Conservation (phyloP, 1,284 basidiomycete genomes). For the Sporisorium sorghi region DNA sequence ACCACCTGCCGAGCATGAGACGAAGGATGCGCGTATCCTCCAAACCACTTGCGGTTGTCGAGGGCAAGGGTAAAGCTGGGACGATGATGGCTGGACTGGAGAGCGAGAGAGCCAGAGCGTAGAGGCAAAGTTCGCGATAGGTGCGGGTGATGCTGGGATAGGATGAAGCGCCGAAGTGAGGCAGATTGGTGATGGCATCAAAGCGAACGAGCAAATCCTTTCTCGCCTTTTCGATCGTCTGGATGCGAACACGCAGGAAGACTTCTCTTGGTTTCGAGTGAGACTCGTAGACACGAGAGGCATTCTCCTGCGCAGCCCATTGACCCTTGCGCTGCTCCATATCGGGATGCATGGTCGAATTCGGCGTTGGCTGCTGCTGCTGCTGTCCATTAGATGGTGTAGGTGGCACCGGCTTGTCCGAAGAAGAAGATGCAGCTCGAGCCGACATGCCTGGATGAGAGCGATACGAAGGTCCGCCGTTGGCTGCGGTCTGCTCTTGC, state of each 20-base stretch:
- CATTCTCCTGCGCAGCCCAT: conserved; percentile 11
- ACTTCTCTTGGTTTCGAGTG: conserved; percentile 42
- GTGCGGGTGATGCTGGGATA: conserved; percentile 56
- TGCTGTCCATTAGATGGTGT: conserved; percentile 9
- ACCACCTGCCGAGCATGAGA: conserved; percentile 56
- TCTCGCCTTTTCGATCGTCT: conserved; percentile 50
- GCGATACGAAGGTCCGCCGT: conserved; percentile 21
- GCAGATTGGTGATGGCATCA: conserved; percentile 60
- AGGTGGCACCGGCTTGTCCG: conserved; percentile 41
- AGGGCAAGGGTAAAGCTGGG: conserved; percentile 57
- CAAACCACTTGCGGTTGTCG: conserved; percentile 43
- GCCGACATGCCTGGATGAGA: conserved; percentile 20
- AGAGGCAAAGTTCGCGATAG: conserved; percentile 61
- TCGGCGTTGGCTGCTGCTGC: background rate
- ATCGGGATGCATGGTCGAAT: conserved; percentile 31
- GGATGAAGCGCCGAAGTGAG: conserved; percentile 52
- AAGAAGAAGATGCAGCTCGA: background rate
- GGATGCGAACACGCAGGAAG: conserved; percentile 47
- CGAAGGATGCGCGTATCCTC: conserved; percentile 58
- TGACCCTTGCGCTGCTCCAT: conserved; percentile 40
- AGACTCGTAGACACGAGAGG: conserved; percentile 39
- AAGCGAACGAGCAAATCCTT: conserved; percentile 54
- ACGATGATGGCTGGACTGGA: conserved; percentile 53
- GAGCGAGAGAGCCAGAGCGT: conserved; percentile 49
- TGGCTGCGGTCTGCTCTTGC: background rate